phyloP scores from a whole-genome alignment of 192 early-diverging fungal species.

The Backusella sp. region DNA sequence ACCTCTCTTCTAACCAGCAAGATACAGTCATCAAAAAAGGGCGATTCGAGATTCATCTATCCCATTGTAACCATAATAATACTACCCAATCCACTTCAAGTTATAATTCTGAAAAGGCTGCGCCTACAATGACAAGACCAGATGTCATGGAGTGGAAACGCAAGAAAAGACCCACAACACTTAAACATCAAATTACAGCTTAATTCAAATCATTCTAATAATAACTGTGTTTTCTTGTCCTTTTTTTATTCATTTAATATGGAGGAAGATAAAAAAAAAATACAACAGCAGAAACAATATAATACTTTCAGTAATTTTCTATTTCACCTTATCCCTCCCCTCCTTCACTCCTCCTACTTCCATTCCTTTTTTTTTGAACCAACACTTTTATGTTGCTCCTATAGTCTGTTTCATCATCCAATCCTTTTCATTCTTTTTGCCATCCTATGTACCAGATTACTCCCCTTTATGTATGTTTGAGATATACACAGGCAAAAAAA shows the following conservation, averaged over 20 bases:
- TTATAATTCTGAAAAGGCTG: background rate
- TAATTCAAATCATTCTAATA: background rate
- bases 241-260: background rate
- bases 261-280: background rate
- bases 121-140: background rate
- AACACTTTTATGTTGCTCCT: background rate
- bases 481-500: background rate
- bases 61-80: background rate
- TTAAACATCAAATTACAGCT: conserved; percentile 3
- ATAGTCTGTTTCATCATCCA: background rate
- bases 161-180: conserved; percentile 7
- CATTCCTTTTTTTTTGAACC: background rate
- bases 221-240: background rate
- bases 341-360: background rate
- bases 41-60: conserved; percentile 22
- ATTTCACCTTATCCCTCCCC: background rate
- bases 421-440: background rate
- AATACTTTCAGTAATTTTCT: background rate
- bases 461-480: background rate
- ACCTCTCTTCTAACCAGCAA: background rate
- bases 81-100: background rate
- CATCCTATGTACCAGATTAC: background rate
- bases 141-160: conserved; percentile 15
- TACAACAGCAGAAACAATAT: background rate
- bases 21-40: conserved; percentile 16